Percentiles rank a stretch among this genome's conserved stretches.
Evolutionary conservation across 2,329 filamentous ascomycete species (phyloP).

Genomic region (Zymoseptoria tritici): DNA sequence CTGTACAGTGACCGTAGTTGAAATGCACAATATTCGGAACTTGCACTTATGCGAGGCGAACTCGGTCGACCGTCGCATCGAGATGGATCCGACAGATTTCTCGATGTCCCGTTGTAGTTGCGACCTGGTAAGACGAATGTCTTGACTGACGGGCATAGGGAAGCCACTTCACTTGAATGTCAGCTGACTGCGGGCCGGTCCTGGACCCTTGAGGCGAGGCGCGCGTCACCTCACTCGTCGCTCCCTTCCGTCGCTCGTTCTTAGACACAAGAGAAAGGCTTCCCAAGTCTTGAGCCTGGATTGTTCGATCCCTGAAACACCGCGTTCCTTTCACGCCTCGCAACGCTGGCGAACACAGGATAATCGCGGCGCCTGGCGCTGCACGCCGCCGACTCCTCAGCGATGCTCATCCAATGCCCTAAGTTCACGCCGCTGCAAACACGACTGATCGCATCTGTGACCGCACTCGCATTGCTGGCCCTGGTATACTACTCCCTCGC

Average conservation of each 20-base stretch:
- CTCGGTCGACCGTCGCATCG: not conserved
- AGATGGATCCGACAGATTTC: not conserved
- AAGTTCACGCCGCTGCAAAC: slow-evolving; percentile 63
- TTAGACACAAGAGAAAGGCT: not conserved
- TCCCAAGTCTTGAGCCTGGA: not conserved
- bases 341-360: slow-evolving; percentile 8
- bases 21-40: not conserved
- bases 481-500: slow-evolving; percentile 55
- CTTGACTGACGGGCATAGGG: not conserved
- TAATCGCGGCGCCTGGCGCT: slow-evolving; percentile 12
- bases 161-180: not conserved
- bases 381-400: not conserved
- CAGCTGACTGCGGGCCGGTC: too few relatives aligned
- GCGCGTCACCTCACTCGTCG: not conserved
- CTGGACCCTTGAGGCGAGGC: too few relatives aligned
- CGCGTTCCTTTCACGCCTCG: not conserved
- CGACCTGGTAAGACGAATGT: not conserved
- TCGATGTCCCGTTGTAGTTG: not conserved
- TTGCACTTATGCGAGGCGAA: not conserved
- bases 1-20: not conserved
- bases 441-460: slow-evolving; percentile 60
- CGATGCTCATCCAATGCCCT: slow-evolving; percentile 33
- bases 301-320: not conserved
- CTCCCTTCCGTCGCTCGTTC: not conserved
- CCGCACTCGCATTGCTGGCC: slow-evolving; percentile 53